phyloP scores from a whole-genome alignment of 1,284 basidiomycete genomes.

The Cutaneotrichosporon mucoides region DNA sequence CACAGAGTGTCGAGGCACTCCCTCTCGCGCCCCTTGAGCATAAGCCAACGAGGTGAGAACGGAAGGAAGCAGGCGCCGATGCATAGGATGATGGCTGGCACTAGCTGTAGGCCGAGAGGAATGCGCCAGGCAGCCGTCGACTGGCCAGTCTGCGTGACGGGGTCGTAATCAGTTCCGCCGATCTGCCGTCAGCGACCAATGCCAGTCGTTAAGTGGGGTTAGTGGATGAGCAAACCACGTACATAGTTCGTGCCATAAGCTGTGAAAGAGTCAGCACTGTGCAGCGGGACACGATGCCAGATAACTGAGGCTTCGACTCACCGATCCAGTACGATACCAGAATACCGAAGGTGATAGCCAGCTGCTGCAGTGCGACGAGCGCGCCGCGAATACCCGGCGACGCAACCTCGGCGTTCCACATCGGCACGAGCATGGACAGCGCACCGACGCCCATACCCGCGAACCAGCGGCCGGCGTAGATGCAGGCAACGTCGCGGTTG shows the following conservation, averaged over 20 bases:
- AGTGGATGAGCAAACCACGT: background rate
- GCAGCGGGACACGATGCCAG: no score
- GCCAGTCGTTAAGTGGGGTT: no score
- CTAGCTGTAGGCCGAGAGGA: slow-evolving; percentile 65
- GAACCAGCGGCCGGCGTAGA: slow-evolving; percentile 45
- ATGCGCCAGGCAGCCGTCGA: slow-evolving; percentile 63
- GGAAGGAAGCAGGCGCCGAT: slow-evolving; percentile 46
- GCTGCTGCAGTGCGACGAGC: slow-evolving; percentile 73
- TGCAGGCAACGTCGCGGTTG: slow-evolving; percentile 30
- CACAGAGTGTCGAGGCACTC: slow-evolving; percentile 66
- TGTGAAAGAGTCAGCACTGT: background rate
- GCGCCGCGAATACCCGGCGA: slow-evolving; percentile 78
- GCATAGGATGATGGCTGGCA: slow-evolving; percentile 52
- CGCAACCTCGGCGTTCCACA: slow-evolving; percentile 70
- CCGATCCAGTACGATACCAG: slow-evolving; percentile 61
- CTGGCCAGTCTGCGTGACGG: slow-evolving; percentile 23
- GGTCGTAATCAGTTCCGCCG: slow-evolving; percentile 25
- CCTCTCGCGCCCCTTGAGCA: slow-evolving; percentile 62
- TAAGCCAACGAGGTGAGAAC: slow-evolving; percentile 57
- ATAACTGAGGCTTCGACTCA: background rate
- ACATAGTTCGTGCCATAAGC: slow-evolving; percentile 55
- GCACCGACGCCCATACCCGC: slow-evolving; percentile 48
- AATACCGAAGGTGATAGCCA: slow-evolving; percentile 68
- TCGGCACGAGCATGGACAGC: slow-evolving; percentile 45
- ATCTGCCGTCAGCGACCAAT: slow-evolving; percentile 13